A percentile compares a stretch with the other conserved stretches of the same genome.
phyloP scores from a whole-genome alignment of 805 yeast species.

The Hermanozyma aechmeae region DNA sequence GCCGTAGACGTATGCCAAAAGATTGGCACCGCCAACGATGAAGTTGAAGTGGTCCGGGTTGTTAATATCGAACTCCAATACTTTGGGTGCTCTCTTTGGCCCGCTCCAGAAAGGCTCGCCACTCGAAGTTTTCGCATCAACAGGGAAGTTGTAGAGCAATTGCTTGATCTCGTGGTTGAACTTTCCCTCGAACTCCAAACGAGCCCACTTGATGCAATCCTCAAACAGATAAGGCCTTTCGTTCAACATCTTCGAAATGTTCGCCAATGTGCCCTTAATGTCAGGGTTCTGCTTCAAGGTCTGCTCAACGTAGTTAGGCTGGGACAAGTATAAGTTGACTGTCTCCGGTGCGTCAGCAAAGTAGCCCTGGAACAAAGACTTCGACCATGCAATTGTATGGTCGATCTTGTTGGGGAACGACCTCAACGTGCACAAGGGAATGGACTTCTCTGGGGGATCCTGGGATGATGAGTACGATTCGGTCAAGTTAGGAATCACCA shows the following conservation, averaged over 20 bases:
- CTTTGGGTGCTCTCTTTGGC: slow-evolving; percentile 90
- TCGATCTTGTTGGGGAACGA: slow-evolving; percentile 97
- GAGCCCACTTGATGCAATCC: slow-evolving; percentile 94
- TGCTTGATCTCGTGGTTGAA: slow-evolving; percentile 83
- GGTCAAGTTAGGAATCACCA: slow-evolving; percentile 84
- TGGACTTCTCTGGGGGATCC: slow-evolving; percentile 97
- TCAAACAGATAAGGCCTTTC: slow-evolving; percentile 85
- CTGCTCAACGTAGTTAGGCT: slow-evolving; percentile 87
- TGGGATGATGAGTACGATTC: slow-evolving; percentile 94
- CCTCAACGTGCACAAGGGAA: slow-evolving; percentile 94
- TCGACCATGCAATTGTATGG: slow-evolving; percentile 99
- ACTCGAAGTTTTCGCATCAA: slow-evolving; percentile 78
- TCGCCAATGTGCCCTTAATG: slow-evolving; percentile 75
- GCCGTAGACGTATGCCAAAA: slow-evolving; percentile 86
- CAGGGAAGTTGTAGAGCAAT: slow-evolving; percentile 88
- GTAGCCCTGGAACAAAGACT: slow-evolving; percentile 84
- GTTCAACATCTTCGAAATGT: slow-evolving; percentile 66
- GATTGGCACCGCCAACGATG: slow-evolving; percentile 80
- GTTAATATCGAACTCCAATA: slow-evolving; percentile 68
- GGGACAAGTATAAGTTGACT: slow-evolving; percentile 82
- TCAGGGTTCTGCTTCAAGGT: slow-evolving; percentile 89
- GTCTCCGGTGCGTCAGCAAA: slow-evolving; percentile 89
- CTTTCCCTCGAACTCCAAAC: slow-evolving; percentile 78
- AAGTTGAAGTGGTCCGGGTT: slow-evolving; percentile 76
- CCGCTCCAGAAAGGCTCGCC: slow-evolving; percentile 98